Evolutionary conservation across 805 yeast genomes (phyloP).

Genomic region (Monosporozyma servazzii): DNA sequence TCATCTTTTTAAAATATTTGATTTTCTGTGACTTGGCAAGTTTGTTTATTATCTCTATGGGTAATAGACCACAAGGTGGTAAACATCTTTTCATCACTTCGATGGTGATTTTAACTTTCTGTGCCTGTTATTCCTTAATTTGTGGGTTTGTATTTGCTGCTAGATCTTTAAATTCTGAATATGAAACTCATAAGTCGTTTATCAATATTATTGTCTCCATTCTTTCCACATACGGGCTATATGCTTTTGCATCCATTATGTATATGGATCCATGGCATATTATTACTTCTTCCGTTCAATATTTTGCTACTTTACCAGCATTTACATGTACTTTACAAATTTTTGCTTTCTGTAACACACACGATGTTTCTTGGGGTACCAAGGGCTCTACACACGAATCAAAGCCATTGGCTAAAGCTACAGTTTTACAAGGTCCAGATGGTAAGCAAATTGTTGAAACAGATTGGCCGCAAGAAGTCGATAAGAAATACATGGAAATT

Average conservation of each 20-base stretch:
- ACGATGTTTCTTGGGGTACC: slow-evolving; percentile 94
- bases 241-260: slow-evolving; percentile 68
- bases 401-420: slow-evolving; percentile 69
- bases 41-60: slow-evolving; percentile 89
- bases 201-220: slow-evolving; percentile 76
- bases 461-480: slow-evolving; percentile 34
- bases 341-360: slow-evolving; percentile 95
- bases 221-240: slow-evolving; percentile 85
- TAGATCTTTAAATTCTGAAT: slow-evolving; percentile 37
- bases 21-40: slow-evolving; percentile 75
- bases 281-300: slow-evolving; percentile 76
- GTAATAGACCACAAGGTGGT: slow-evolving; percentile 97
- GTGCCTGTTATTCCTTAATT: slow-evolving; percentile 72
- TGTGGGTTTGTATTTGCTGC: slow-evolving; percentile 78
- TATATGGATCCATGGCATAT: slow-evolving; percentile 97
- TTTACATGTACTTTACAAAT: slow-evolving; percentile 89
- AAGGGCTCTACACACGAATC: slow-evolving; percentile 80
- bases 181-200: slow-evolving; percentile 41
- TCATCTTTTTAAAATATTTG: slow-evolving; percentile 77
- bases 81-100: slow-evolving; percentile 63
- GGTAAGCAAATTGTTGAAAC: slow-evolving; percentile 75
- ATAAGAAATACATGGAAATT: slow-evolving; percentile 30
- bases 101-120: slow-evolving; percentile 62
- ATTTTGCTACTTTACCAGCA: slow-evolving; percentile 81
- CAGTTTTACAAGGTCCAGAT: slow-evolving; percentile 66